Percentiles rank a stretch among this genome's conserved stretches.
Conservation (phyloP, 768 basidiomycete genomes). For the Sporobolomyces roseus region DNA sequence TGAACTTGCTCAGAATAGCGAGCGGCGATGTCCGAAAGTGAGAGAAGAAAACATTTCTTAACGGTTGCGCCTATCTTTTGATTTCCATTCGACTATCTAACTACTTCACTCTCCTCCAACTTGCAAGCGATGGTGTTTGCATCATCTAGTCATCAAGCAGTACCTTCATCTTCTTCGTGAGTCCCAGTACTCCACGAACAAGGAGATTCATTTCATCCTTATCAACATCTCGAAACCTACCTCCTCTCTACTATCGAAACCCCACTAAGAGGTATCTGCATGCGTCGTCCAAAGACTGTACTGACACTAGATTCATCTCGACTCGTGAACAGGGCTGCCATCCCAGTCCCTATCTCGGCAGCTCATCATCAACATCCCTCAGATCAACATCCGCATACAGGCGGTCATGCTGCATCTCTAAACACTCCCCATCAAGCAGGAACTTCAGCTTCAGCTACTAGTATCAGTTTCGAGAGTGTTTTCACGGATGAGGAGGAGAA, state of each 20-base stretch:
- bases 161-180: neutral
- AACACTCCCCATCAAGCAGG: conserved; percentile 6
- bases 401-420: conserved; percentile 24
- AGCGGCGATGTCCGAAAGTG: no score
- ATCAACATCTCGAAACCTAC: neutral
- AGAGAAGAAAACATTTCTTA: no score
- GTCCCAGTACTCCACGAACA: neutral
- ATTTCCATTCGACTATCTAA: no score
- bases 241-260: conserved; percentile 11
- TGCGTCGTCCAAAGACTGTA: no score
- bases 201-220: neutral
- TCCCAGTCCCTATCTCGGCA: conserved; percentile 20
- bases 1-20: no score
- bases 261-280: no score
- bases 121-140: neutral
- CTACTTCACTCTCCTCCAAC: neutral
- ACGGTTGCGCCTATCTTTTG: no score
- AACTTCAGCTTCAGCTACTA: conserved; percentile 21
- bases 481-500: conserved; percentile 47
- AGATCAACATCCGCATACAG: conserved; percentile 32
- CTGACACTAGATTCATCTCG: no score
- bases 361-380: conserved; percentile 26
- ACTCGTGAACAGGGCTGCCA: conserved; percentile 1
- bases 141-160: neutral
- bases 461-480: conserved; percentile 40